These are phyloP conservation scores for Phytophthora sp. DNA, from an alignment of 352 stramenopile genomes.

Conservation along the genomic window DNA sequence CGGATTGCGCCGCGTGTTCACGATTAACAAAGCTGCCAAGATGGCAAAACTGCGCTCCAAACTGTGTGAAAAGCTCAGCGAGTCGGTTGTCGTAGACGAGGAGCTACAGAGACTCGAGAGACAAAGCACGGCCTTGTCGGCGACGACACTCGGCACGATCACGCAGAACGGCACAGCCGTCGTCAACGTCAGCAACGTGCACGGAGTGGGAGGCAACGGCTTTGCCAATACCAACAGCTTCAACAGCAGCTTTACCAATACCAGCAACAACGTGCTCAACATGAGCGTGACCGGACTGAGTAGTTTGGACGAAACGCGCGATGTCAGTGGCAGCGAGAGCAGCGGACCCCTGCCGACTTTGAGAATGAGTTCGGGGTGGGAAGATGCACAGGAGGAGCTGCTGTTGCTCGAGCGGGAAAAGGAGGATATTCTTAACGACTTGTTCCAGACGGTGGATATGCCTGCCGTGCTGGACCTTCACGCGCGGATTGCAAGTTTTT, in stretches of 20 bases:
- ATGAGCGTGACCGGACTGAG: slow-evolving; percentile 30
- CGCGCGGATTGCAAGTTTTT: slow-evolving; percentile 71
- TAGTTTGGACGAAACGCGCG: slow-evolving; percentile 35
- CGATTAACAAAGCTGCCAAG: slow-evolving; percentile 70
- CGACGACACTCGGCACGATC: slow-evolving; percentile 59
- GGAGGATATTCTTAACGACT: slow-evolving; percentile 70
- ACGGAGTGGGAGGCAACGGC: slow-evolving; percentile 18
- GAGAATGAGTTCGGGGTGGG: slow-evolving; percentile 41
- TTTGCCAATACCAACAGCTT: too few species aligned
- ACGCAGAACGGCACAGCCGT: slow-evolving; percentile 39
- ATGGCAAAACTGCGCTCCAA: slow-evolving; percentile 78
- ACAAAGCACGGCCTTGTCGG: slow-evolving; percentile 66
- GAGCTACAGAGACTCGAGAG: slow-evolving; percentile 71
- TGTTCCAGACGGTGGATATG: slow-evolving; percentile 64
- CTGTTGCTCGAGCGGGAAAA: slow-evolving; percentile 70
- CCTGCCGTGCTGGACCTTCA: slow-evolving; percentile 77
- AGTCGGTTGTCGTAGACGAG: slow-evolving; percentile 70
- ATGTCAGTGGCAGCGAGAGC: slow-evolving; percentile 43
- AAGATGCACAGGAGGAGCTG: slow-evolving; percentile 67
- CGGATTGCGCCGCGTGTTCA: slow-evolving; percentile 69
- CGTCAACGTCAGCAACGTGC: slow-evolving; percentile 45
- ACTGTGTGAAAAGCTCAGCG: slow-evolving; percentile 73
- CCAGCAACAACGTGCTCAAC: slow-evolving; percentile 26
- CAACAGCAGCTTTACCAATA: slow-evolving; percentile 33
- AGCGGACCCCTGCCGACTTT: slow-evolving; percentile 33